phyloP scores from a whole-genome alignment of 176 grass and related monocot species.

The Phoenix dactylifera region DNA sequence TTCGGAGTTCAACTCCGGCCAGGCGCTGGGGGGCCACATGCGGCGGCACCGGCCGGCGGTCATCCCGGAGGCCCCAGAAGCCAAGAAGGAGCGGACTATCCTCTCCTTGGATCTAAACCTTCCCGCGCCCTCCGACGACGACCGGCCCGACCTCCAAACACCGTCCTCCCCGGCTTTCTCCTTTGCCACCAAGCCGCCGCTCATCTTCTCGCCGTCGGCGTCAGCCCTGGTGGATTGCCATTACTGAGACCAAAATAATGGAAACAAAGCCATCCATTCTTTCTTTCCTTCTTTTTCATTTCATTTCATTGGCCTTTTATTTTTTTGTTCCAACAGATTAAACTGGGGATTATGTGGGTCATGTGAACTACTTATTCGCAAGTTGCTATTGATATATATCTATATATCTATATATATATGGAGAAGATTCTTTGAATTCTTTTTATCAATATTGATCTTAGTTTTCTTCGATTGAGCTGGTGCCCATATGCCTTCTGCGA shows the following conservation, averaged over 20 bases:
- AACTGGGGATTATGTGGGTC: neutral
- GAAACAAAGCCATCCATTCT: slow-evolving; percentile 14
- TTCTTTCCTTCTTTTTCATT: slow-evolving; percentile 4
- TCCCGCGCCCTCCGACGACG: slow-evolving; percentile 40
- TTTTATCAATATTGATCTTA: neutral
- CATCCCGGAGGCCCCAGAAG: slow-evolving; percentile 14
- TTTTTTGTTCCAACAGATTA: slow-evolving; percentile 1
- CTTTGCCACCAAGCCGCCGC: neutral
- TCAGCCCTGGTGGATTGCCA: slow-evolving; percentile 77
- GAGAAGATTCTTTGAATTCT: slow-evolving; percentile 2
- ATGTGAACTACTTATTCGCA: slow-evolving; percentile 1
- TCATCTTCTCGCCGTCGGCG: slow-evolving; percentile 32
- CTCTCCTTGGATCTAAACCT: slow-evolving; percentile 83
- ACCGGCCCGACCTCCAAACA: neutral
- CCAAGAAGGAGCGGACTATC: slow-evolving; percentile 57
- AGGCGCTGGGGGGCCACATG: slow-evolving; percentile 94
- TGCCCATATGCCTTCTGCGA: too few species aligned
- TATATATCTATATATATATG: too few species aligned
- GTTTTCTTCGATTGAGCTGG: neutral
- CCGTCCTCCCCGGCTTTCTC: neutral
- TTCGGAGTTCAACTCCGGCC: slow-evolving; percentile 75
- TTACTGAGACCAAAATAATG: slow-evolving; percentile 32
- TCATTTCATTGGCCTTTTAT: neutral
- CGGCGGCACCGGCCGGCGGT: slow-evolving; percentile 64
- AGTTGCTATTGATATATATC: neutral